Conservation (phyloP, 306 rosid species). For the Acmispon strigosus region DNA sequence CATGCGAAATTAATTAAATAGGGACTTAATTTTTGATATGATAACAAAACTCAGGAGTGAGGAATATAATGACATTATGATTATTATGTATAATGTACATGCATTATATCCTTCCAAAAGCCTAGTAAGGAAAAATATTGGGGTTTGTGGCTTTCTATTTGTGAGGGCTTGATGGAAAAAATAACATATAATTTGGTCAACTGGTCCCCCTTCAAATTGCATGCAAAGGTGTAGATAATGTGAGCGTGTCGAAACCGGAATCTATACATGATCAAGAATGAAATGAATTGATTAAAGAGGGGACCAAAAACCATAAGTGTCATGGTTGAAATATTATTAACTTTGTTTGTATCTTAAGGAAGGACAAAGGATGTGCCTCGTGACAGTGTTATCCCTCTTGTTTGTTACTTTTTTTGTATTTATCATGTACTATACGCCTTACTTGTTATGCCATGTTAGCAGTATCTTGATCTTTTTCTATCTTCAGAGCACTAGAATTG, state of each 20-base stretch:
- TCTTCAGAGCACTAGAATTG: neutral
- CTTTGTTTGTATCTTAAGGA: conserved; percentile 16
- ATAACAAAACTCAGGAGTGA: neutral
- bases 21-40: too few species aligned
- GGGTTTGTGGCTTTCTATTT: neutral
- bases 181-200: conserved; percentile 12
- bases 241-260: conserved; percentile 9
- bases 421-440: neutral
- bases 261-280: conserved; percentile 3
- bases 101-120: neutral
- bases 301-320: conserved; percentile 27
- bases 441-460: neutral
- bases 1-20: too few species aligned
- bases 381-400: neutral
- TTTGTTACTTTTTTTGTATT: conserved; percentile 13
- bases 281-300: conserved; percentile 16
- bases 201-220: conserved; percentile 27
- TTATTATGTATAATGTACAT: neutral
- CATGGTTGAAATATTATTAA: conserved; percentile 1
- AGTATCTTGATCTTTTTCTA: neutral
- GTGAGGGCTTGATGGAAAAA: neutral
- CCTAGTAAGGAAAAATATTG: neutral
- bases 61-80: neutral
- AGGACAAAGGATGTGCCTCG: conserved; percentile 22
- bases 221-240: conserved; percentile 9